phyloP scores from a whole-genome alignment of 2,329 filamentous ascomycete genomes.

The Niveomyces coronatus region DNA sequence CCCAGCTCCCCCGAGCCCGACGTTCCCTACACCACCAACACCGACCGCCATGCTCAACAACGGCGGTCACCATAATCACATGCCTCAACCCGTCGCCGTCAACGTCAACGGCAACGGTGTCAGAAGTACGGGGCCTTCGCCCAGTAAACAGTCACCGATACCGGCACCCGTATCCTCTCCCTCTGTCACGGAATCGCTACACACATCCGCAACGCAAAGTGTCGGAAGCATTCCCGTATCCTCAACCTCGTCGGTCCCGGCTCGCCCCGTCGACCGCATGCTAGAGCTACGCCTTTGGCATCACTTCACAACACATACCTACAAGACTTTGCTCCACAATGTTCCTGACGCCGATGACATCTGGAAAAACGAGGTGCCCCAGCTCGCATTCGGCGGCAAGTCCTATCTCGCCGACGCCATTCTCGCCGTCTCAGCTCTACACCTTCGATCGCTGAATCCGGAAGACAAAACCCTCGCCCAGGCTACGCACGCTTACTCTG shows the following conservation, averaged over 20 bases:
- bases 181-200: slow-evolving; percentile 12
- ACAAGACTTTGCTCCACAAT: slow-evolving; percentile 46
- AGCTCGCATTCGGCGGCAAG: slow-evolving; percentile 48
- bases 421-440: slow-evolving; percentile 52
- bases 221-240: slow-evolving; percentile 8
- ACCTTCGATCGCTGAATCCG: slow-evolving; percentile 45
- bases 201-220: slow-evolving; percentile 5
- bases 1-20: slow-evolving; percentile 9
- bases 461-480: slow-evolving; percentile 50
- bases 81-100: not conserved
- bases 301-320: slow-evolving; percentile 51
- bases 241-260: slow-evolving; percentile 11
- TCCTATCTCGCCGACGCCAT: slow-evolving; percentile 53
- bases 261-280: slow-evolving; percentile 23
- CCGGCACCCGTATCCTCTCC: slow-evolving; percentile 12
- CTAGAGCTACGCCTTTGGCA: slow-evolving; percentile 55
- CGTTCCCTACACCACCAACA: slow-evolving; percentile 16
- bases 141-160: slow-evolving; percentile 7
- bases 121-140: slow-evolving; percentile 3
- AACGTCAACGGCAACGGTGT: slow-evolving; percentile 1
- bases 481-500: slow-evolving; percentile 55
- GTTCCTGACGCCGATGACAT: slow-evolving; percentile 42
- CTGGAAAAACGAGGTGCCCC: slow-evolving; percentile 50
- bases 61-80: not conserved
- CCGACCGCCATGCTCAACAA: slow-evolving; percentile 14